Conservation (phyloP, 1,284 basidiomycete species). For the Tilletia setariae region DNA sequence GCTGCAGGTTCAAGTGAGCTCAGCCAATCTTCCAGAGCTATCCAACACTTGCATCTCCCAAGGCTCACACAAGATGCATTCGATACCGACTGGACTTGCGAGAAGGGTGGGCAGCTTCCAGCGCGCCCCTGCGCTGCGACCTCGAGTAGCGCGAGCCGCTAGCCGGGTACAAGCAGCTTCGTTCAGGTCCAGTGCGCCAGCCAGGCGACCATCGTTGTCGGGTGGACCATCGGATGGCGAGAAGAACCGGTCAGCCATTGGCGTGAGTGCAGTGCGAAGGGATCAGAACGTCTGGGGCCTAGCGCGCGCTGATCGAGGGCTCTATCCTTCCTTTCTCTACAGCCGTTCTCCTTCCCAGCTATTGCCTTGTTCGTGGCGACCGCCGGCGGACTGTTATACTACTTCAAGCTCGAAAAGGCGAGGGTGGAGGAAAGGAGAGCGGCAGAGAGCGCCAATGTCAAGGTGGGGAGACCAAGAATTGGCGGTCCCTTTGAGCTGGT, state of each 20-base stretch:
- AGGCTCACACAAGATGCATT: no score
- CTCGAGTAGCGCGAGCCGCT: no score
- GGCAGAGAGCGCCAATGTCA: conserved; percentile 35
- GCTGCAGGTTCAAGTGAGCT: no score
- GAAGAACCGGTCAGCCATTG: conserved; percentile 5
- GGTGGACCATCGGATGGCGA: not conserved
- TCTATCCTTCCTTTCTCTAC: not conserved
- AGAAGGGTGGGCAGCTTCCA: no score
- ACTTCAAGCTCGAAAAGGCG: conserved; percentile 84
- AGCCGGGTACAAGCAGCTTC: no score
- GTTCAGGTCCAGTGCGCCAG: no score
- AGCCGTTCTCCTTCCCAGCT: conserved; percentile 85
- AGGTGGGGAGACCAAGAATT: conserved; percentile 68
- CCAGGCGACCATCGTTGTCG: not conserved
- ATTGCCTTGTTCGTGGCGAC: conserved; percentile 77
- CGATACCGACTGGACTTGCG: no score
- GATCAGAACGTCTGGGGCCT: not conserved
- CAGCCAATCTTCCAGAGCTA: no score
- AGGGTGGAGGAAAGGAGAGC: conserved; percentile 33
- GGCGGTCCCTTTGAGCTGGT: conserved; percentile 74
- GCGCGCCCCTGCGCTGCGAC: no score
- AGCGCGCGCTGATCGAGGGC: not conserved
- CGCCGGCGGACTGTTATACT: conserved; percentile 76
- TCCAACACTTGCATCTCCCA: no score
- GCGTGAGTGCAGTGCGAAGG: not conserved